These are phyloP conservation scores for Blastocystis hominis DNA, from an alignment of 352 stramenopile genomes.

Conservation along the genomic window DNA sequence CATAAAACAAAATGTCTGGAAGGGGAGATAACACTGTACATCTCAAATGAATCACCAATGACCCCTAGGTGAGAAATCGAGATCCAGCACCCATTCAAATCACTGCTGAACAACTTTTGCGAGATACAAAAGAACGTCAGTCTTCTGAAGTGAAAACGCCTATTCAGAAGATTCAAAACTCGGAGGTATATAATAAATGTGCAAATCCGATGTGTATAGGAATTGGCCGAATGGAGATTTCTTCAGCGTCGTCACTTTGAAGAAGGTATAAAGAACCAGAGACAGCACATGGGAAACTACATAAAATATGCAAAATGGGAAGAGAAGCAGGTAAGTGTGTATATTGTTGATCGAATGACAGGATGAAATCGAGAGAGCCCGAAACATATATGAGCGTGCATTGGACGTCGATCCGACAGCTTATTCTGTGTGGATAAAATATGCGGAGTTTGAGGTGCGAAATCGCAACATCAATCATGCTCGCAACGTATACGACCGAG, in stretches of 20 bases:
- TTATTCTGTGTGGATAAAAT: slow-evolving; percentile 87
- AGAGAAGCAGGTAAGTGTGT: slow-evolving; percentile 68
- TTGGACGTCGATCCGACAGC: slow-evolving; percentile 92
- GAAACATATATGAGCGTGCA: slow-evolving; percentile 90
- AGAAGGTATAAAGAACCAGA: slow-evolving; percentile 86
- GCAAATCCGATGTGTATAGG: slow-evolving; percentile 75
- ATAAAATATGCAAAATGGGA: slow-evolving; percentile 97
- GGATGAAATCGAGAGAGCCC: slow-evolving; percentile 87
- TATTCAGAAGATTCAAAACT: slow-evolving; percentile 47
- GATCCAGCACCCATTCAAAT: slow-evolving; percentile 96
- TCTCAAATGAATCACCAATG: background rate
- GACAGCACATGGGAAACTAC: slow-evolving; percentile 87
- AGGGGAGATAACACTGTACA: slow-evolving; percentile 44
- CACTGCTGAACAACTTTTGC: slow-evolving; percentile 93
- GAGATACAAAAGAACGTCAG: slow-evolving; percentile 72
- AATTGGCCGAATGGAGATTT: slow-evolving; percentile 82
- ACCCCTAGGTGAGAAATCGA: slow-evolving; percentile 85
- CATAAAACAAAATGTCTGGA: slow-evolving; percentile 43
- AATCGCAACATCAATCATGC: slow-evolving; percentile 98
- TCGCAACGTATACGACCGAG: slow-evolving; percentile 82
- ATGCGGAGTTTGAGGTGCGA: slow-evolving; percentile 97
- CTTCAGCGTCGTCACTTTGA: slow-evolving; percentile 81
- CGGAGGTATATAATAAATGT: slow-evolving; percentile 64
- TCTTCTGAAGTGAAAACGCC: slow-evolving; percentile 65
- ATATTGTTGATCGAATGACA: slow-evolving; percentile 63